Percentiles rank a stretch among this genome's conserved stretches.
Evolutionary conservation across 73 alveolate genomes (phyloP).

Genomic region (Symbiodinium natans): DNA sequence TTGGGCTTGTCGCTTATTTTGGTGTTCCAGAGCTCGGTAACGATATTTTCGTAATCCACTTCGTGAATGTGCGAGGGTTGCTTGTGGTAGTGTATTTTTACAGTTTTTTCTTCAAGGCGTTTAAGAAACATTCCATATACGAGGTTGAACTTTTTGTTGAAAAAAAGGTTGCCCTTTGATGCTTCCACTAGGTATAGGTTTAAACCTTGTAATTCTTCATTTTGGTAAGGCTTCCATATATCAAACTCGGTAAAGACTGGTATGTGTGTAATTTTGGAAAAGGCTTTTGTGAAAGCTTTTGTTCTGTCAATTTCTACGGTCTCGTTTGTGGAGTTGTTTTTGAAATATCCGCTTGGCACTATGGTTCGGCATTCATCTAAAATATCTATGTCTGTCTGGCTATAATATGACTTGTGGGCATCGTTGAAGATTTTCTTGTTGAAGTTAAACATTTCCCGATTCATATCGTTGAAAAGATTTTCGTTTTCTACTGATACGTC

Average conservation of each 20-base stretch:
- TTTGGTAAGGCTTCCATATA: conserved; percentile 15
- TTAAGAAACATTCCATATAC: not conserved
- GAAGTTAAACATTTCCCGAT: not conserved
- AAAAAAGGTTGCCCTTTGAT: not conserved
- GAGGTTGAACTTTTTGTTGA: not conserved
- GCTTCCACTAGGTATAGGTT: not conserved
- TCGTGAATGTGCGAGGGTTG: not conserved
- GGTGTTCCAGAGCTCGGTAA: too few species aligned
- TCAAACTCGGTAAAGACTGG: conserved; percentile 20
- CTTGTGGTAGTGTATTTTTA: not conserved
- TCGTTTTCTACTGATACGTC: not conserved
- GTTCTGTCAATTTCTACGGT: too few species aligned
- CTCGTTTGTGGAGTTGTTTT: too few species aligned
- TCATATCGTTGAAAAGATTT: not conserved
- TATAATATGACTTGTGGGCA: not conserved
- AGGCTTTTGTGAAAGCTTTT: conserved; percentile 25
- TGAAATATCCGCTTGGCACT: too few species aligned
- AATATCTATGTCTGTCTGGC: not conserved
- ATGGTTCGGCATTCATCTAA: not conserved
- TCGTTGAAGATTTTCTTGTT: not conserved
- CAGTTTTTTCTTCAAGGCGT: not conserved
- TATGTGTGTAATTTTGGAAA: conserved; percentile 5
- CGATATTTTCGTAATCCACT: not conserved
- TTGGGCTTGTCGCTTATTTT: too few species aligned
- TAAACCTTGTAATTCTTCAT: not conserved